Percentiles rank a stretch among this genome's conserved stretches.
phyloP scores from a whole-genome alignment of 176 grass and related monocot genomes.

The Bromus sterilis region DNA sequence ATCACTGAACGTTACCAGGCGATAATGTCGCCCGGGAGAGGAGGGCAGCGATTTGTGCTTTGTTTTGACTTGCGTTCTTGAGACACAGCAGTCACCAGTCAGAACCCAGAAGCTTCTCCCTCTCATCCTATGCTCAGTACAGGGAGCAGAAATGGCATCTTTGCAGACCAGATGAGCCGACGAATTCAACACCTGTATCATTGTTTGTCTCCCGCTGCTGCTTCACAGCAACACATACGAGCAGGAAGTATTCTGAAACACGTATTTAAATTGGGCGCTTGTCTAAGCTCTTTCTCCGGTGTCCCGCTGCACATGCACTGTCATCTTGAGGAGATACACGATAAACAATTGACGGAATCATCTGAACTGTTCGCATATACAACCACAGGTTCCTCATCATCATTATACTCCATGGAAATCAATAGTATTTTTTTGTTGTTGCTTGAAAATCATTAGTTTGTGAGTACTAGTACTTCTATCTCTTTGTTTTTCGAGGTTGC shows the following conservation, averaged over 20 bases:
- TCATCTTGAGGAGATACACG: neutral
- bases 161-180: neutral
- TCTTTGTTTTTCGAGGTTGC: too few relatives aligned
- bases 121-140: neutral
- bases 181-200: slow-evolving; percentile 16
- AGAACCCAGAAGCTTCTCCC: slow-evolving; percentile 26
- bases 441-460: neutral
- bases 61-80: slow-evolving; percentile 7
- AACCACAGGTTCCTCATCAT: neutral
- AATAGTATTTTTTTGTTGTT: too few relatives aligned
- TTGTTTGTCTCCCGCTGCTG: neutral
- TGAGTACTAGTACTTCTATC: neutral
- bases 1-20: neutral
- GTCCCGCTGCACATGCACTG: slow-evolving; percentile 31
- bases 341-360: slow-evolving; percentile 21
- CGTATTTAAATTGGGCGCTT: slow-evolving; percentile 2
- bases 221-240: neutral
- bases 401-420: neutral
- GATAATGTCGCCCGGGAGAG: neutral
- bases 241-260: neutral
- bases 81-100: neutral
- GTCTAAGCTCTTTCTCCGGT: slow-evolving; percentile 31
- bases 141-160: slow-evolving; percentile 20
- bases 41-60: neutral
- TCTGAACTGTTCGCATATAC: slow-evolving; percentile 19